Evolutionary conservation across 2,329 filamentous ascomycete genomes (phyloP).

Genomic region (Macrophomina tecta): DNA sequence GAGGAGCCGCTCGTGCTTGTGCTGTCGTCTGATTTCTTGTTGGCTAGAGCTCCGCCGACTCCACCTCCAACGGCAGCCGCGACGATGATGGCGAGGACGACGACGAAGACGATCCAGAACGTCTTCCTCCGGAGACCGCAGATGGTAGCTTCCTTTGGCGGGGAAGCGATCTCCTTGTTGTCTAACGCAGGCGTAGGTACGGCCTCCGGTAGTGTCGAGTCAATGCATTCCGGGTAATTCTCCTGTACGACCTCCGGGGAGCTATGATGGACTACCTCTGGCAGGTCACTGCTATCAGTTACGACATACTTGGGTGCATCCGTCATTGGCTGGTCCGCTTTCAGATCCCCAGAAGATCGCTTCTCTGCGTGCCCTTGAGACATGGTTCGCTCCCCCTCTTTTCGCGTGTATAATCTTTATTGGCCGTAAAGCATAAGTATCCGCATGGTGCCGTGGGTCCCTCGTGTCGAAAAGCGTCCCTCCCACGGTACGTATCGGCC

Average conservation of each 20-base stretch:
- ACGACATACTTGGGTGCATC: not conserved
- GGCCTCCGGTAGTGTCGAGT: not conserved
- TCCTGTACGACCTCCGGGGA: not conserved
- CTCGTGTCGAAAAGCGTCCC: too few species aligned
- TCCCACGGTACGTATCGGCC: too few species aligned
- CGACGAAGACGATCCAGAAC: not conserved
- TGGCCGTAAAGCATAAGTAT: too few species aligned
- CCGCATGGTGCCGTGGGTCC: too few species aligned
- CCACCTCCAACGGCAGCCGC: constrained; percentile 11
- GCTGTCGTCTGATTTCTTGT: not conserved
- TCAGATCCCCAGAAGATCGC: not conserved
- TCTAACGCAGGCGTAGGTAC: not conserved
- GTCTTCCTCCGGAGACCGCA: constrained; percentile 8
- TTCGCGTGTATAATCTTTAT: too few species aligned
- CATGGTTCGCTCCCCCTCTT: not conserved
- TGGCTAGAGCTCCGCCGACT: not conserved
- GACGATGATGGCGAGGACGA: not conserved
- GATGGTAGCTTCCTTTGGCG: not conserved
- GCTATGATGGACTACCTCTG: not conserved
- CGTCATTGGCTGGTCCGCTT: not conserved
- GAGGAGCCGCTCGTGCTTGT: not conserved
- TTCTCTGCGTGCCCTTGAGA: not conserved
- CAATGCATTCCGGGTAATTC: not conserved
- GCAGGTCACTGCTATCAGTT: not conserved
- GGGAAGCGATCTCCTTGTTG: not conserved